These are phyloP conservation scores for Saccharomycopsis amapae DNA, from an alignment of 805 yeast species.

Conservation along the genomic window DNA sequence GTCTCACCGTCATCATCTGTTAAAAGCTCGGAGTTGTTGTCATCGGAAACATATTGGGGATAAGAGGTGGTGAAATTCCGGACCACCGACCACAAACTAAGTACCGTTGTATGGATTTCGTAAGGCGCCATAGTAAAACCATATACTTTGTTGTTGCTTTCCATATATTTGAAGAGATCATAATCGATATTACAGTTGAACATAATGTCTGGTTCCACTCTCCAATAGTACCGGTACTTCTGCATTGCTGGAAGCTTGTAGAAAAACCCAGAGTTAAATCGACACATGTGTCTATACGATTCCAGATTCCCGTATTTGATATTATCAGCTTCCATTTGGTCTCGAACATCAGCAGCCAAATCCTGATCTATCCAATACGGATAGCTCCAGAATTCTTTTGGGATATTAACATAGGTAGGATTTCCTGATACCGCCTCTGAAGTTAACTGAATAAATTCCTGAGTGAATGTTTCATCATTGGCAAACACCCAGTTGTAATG, in stretches of 20 bases:
- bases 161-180: slow-evolving; percentile 43
- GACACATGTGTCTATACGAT: slow-evolving; percentile 60
- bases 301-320: slow-evolving; percentile 42
- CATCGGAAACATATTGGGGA: slow-evolving; percentile 40
- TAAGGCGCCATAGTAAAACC: slow-evolving; percentile 46
- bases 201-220: slow-evolving; percentile 55
- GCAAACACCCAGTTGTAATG: slow-evolving; percentile 88
- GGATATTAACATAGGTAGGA: slow-evolving; percentile 37
- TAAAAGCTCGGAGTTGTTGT: slow-evolving; percentile 42
- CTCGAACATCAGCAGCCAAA: slow-evolving; percentile 28
- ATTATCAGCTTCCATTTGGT: slow-evolving; percentile 26
- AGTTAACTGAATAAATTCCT: slow-evolving; percentile 32
- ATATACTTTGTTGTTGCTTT: slow-evolving; percentile 38
- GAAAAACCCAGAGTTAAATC: slow-evolving; percentile 63
- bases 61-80: slow-evolving; percentile 36
- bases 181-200: slow-evolving; percentile 51
- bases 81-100: slow-evolving; percentile 45
- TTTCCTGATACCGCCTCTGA: slow-evolving; percentile 34
- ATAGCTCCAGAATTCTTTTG: slow-evolving; percentile 40
- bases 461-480: slow-evolving; percentile 39
- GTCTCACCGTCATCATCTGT: slow-evolving; percentile 37
- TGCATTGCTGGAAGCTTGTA: slow-evolving; percentile 39
- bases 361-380: slow-evolving; percentile 37
- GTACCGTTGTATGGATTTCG: slow-evolving; percentile 47
- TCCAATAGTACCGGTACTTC: slow-evolving; percentile 48